These are phyloP conservation scores for Samsoniella hepiali DNA, from an alignment of 2,329 filamentous ascomycete species.

Conservation along the genomic window DNA sequence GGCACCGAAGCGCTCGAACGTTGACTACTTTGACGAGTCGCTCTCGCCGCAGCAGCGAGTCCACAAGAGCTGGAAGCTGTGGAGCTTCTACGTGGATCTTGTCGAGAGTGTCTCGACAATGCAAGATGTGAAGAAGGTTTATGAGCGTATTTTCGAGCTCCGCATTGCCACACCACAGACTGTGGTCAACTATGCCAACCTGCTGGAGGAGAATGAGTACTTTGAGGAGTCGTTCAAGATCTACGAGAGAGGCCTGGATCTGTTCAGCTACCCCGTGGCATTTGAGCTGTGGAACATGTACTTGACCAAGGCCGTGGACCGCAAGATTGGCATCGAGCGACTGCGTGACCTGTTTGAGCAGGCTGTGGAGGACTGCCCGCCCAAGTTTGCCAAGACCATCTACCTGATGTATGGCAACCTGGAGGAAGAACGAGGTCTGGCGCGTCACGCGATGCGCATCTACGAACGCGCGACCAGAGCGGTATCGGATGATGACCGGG, in stretches of 20 bases:
- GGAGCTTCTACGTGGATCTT: constrained; percentile 98
- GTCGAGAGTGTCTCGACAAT: constrained; percentile 90
- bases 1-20: constrained; percentile 92
- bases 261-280: constrained; percentile 97
- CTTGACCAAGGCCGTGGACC: constrained; percentile 92
- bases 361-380: constrained; percentile 88
- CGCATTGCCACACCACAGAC: constrained; percentile 97
- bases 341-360: constrained; percentile 95
- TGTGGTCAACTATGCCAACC: constrained; percentile 95
- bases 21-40: constrained; percentile 98
- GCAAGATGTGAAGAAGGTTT: constrained; percentile 89
- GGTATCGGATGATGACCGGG: constrained; percentile 88
- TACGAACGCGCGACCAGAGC: constrained; percentile 95
- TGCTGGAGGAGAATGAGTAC: constrained; percentile 91
- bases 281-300: constrained; percentile 99
- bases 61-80: constrained; percentile 98
- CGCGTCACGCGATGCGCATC: constrained; percentile 96
- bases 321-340: constrained; percentile 92
- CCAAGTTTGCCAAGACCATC: constrained; percentile 91
- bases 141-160: constrained; percentile 96
- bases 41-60: constrained; percentile 92
- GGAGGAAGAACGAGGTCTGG: constrained; percentile 91
- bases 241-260: constrained; percentile 90
- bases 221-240: constrained; percentile 98
- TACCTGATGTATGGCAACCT: constrained; percentile 98